A percentile compares a stretch with the other conserved stretches of the same genome.
phyloP scores from a whole-genome alignment of 2,329 filamentous ascomycete species.

The Elsinoe australis region DNA sequence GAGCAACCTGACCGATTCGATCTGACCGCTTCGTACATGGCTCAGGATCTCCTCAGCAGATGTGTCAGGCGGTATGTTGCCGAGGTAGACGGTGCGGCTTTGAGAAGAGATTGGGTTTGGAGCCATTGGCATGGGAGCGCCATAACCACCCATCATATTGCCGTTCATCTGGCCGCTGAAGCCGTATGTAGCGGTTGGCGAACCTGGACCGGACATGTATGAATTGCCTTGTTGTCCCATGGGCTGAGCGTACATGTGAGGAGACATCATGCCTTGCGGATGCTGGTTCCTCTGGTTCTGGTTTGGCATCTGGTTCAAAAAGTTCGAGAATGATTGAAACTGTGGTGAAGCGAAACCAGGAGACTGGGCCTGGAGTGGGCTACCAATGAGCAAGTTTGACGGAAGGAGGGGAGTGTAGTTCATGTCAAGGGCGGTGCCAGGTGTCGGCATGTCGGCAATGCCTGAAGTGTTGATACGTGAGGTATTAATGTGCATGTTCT shows the following conservation, averaged over 20 bases:
- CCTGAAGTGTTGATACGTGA: conserved; percentile 51
- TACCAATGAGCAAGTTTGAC: conserved; percentile 87
- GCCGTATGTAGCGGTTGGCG: conserved; percentile 69
- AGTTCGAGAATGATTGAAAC: conserved; percentile 75
- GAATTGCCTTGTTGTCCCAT: conserved; percentile 73
- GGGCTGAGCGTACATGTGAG: conserved; percentile 74
- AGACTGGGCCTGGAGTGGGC: conserved; percentile 91
- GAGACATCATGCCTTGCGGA: conserved; percentile 61
- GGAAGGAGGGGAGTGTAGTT: conserved; percentile 95
- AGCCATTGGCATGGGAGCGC: conserved; percentile 66
- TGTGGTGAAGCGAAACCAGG: conserved; percentile 86
- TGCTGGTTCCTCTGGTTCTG: conserved; percentile 45
- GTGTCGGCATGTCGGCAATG: conserved; percentile 69
- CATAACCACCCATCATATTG: conserved; percentile 52
- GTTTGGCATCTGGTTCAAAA: conserved; percentile 56
- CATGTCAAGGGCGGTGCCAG: conserved; percentile 90
- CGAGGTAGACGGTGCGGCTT: conserved; percentile 92
- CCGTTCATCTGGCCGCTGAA: conserved; percentile 45
- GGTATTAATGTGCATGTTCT: conserved; percentile 89
- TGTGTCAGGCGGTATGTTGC: conserved; percentile 97
- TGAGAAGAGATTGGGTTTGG: conserved; percentile 81
- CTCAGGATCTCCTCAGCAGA: conserved; percentile 92
- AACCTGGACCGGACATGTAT: conserved; percentile 74
- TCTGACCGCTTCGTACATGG: conserved; percentile 93
- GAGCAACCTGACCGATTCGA: conserved; percentile 93